These are phyloP conservation scores for Penicillium sumatraense DNA, from an alignment of 2,329 filamentous ascomycete species.

Conservation along the genomic window DNA sequence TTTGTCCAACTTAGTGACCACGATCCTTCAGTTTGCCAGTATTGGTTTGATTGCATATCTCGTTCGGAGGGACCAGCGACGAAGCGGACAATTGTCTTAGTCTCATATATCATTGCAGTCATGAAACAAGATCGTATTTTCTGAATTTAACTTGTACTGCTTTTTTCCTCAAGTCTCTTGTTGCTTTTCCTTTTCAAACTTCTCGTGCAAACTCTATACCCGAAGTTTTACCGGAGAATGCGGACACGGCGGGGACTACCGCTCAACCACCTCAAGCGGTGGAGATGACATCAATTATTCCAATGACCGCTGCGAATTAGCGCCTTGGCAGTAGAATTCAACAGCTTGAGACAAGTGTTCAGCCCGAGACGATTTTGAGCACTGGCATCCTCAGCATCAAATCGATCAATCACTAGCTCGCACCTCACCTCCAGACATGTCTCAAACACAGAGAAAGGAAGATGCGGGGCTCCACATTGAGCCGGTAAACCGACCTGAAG, in stretches of 20 bases:
- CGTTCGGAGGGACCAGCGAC: slow-evolving; percentile 4
- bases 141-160: no score
- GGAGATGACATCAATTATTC: neutral
- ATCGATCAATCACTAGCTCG: neutral
- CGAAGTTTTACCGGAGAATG: neutral
- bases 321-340: neutral
- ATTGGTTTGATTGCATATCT: slow-evolving; percentile 30
- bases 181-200: neutral
- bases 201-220: neutral
- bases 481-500: slow-evolving; percentile 6
- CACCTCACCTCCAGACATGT: neutral
- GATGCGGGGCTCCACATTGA: slow-evolving; percentile 7
- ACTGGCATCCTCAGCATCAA: neutral
- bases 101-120: no score
- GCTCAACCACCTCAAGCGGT: neutral
- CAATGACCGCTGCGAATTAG: neutral
- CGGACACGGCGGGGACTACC: neutral
- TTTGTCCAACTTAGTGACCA: slow-evolving; percentile 36
- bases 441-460: neutral
- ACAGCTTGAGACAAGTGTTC: neutral
- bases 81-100: neutral
- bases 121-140: no score
- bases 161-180: no score
- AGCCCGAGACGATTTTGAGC: neutral
- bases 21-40: slow-evolving; percentile 37